These are phyloP conservation scores for Pleurotus djamor DNA, from an alignment of 768 basidiomycete genomes.

Conservation along the genomic window DNA sequence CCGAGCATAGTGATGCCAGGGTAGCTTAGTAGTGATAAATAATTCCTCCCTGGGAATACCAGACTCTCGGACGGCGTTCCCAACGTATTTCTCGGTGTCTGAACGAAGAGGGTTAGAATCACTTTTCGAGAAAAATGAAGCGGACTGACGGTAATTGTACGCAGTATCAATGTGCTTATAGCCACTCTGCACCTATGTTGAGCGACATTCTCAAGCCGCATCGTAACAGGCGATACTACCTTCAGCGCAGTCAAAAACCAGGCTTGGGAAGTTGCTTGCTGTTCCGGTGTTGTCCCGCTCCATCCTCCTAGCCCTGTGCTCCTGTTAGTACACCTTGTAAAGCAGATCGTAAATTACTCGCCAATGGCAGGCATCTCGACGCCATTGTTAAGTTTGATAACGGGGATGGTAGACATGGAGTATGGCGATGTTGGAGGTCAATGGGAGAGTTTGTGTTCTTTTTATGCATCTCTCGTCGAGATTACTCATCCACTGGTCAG, in stretches of 20 bases:
- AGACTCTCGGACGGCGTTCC: constrained; percentile 41
- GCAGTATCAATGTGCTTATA: constrained; percentile 43
- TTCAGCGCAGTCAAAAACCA: constrained; percentile 41
- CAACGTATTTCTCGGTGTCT: constrained; percentile 40
- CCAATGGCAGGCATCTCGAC: constrained; percentile 1
- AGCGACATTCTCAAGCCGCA: neutral
- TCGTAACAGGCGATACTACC: constrained; percentile 14
- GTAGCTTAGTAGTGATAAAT: constrained; percentile 50
- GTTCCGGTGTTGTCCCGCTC: constrained; percentile 18
- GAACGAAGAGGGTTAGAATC: neutral
- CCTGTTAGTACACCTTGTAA: constrained; percentile 25
- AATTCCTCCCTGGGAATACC: constrained; percentile 46
- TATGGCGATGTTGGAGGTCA: no score
- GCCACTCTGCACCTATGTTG: constrained; percentile 24
- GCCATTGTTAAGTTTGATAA: neutral
- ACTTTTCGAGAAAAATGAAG: neutral
- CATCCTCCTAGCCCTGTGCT: constrained; percentile 28
- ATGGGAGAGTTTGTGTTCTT: neutral
- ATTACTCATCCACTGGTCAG: no score
- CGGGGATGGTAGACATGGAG: neutral
- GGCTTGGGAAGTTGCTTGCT: constrained; percentile 26
- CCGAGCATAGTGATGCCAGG: constrained; percentile 33
- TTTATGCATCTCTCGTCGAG: no score
- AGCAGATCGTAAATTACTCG: neutral
- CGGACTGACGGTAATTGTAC: constrained; percentile 23